Evolutionary conservation across 2,329 filamentous ascomycete species (phyloP), one percentile per base, ranked within the genome.

Genomic region (Trichophyton rubrum): DNA sequence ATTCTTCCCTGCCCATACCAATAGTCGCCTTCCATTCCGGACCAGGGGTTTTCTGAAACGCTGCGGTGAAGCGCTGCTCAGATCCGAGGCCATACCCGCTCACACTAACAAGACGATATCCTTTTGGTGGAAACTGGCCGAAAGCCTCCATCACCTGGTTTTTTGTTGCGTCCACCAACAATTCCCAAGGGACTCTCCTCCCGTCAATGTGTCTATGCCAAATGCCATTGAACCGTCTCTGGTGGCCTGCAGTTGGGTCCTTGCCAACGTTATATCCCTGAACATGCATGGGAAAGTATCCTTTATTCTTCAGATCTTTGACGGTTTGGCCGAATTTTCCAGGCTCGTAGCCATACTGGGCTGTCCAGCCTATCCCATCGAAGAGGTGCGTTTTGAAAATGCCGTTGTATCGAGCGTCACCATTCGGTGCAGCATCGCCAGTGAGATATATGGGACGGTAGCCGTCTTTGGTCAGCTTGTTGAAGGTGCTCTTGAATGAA

Each of bases 401-500:
- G 2, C 40, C 61, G 13, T 58, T 47, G 38, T 59, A 63, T 15
- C 56, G 62, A 43, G 61, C 33, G 27, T 61, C 40, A 15, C 43
- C 59, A 22, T 22, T 47, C 20, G 22, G 5, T 17, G 24, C 43
- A 9, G 43, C n/a, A 58, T 59, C 59, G n/a, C 59, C 63, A 41
- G 60, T 63, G 47, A 63, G 43, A 49, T 62, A 59, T 5, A 15
- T 57, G 35, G 57, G 62, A 24, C 45, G 24, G 38, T 60, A 64
- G 33, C 63, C 61, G 11, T 56, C 22, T 17, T 57, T 41, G 17
- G 20, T 22, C 45, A 61, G 35, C 3, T 60, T 24, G 11, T 62
- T 33, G 58, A 62, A 61, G 33, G 58, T 57, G 30, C 53, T 15
- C 41, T 64, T 58, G 35, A 62, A 63, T 49, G 20, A n/a, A 24